Conservation (phyloP, 306 rosid species). For the Alnus glutinosa region DNA sequence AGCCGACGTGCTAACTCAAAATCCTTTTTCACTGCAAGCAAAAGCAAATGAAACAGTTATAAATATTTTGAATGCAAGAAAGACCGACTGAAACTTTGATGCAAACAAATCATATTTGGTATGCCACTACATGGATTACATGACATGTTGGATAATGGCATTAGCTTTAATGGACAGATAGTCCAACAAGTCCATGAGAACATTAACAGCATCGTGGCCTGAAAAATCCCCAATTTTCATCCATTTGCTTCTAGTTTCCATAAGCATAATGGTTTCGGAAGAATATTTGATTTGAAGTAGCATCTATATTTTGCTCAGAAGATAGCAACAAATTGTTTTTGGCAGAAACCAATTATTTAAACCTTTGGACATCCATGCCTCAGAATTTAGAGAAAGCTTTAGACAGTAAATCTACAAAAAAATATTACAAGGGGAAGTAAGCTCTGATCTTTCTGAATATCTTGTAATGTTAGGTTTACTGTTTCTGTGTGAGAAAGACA, state of each 20-base stretch:
- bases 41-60: conserved; percentile 22
- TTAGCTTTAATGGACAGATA: neutral
- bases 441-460: neutral
- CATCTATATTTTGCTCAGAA: neutral
- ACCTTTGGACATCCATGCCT: neutral
- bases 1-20: conserved; percentile 85
- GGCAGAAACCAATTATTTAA: neutral
- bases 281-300: neutral
- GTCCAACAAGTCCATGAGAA: neutral
- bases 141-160: neutral
- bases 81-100: neutral
- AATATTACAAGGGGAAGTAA: neutral
- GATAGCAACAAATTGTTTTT: neutral
- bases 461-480: neutral
- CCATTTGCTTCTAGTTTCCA: neutral
- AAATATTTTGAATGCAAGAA: neutral
- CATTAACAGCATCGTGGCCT: neutral
- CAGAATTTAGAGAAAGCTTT: neutral
- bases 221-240: neutral
- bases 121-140: neutral
- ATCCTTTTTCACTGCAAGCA: conserved; percentile 80
- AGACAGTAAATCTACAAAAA: neutral
- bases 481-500: neutral
- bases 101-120: neutral
- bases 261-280: neutral